Base-by-base conservation (phyloP, 352 stramenopile genomes). In the Globisporangium uncinulatum region DNA sequence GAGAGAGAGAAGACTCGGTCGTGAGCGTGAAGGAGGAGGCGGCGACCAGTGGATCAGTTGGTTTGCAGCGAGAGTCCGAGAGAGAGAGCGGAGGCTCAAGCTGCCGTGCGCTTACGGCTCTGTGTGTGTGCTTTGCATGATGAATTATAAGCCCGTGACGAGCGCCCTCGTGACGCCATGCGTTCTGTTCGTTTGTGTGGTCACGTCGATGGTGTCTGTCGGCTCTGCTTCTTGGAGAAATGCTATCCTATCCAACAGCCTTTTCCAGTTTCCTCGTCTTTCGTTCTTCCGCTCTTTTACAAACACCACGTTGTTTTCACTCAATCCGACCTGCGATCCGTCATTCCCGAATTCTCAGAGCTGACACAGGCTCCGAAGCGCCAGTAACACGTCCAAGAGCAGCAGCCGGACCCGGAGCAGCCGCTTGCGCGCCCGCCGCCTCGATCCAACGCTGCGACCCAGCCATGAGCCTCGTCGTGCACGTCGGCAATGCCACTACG, bases 401-500 rank as follows among this genome's bases (percentile, higher is more conserved):
- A 39, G 34, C 34, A 39, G 34, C 34, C 53, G 36, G 57, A 63
- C 56, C 67, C 56, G 64, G 47, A 57, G 51, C 39, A 57, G 60
- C 45, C 45, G 9, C 56, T 69, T 21, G 47, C 57, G 37, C 54
- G 67, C 58, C 62, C 24, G 24, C 24, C 24, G 4, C 24, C 24
- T 29, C 24, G 24, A 29, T 39, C 34, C 34, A 39, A 6, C 34
- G 34, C 34, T 13, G 63, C 34, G 47, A 68, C 13, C 44, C 70
- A 29, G 51, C 71, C 51, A 52, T 70, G 17, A 19, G 20, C 34
- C 19, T n/a, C 10, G 52, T 76, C 55, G 63, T 86, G 52, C 69
- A 53, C 39, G 76, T 86, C 32, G 76, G 71, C 36, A 72, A 86
- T 55, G 73, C 76, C 36, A 67, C 69, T 48, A 76, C 70, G 3